phyloP scores from a whole-genome alignment of 345 rosid species.

The Cardamine occulta region DNA sequence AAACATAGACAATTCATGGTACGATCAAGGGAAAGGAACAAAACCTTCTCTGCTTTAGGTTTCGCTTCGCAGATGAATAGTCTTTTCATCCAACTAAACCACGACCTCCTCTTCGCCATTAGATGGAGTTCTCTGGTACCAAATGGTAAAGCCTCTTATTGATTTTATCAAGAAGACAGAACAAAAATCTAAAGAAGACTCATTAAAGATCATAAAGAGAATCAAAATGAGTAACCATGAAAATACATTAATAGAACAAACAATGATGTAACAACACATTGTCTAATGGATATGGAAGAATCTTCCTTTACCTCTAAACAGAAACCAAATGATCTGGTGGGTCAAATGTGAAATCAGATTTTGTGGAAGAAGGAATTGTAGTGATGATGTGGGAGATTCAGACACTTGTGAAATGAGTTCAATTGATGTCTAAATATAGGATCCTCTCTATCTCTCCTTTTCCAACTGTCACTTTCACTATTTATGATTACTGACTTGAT shows the following conservation, averaged over 20 bases:
- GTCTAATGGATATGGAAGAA: slow-evolving; percentile 11
- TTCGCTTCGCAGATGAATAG: slow-evolving; percentile 57
- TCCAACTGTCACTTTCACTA: slow-evolving; percentile 44
- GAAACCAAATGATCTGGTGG: slow-evolving; percentile 27
- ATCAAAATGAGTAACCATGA: slow-evolving; percentile 3
- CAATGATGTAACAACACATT: slow-evolving; percentile 19
- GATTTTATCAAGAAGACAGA: slow-evolving; percentile 19
- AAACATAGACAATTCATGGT: background rate
- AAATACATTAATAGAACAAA: slow-evolving; percentile 11
- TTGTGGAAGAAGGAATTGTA: slow-evolving; percentile 14
- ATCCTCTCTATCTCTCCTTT: slow-evolving; percentile 26
- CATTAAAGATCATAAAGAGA: slow-evolving; percentile 16
- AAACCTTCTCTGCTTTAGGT: slow-evolving; percentile 62
- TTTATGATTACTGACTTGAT: slow-evolving; percentile 44
- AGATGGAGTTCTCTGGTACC: slow-evolving; percentile 19
- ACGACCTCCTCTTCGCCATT: slow-evolving; percentile 67
- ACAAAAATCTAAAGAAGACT: background rate
- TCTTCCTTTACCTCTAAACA: slow-evolving; percentile 30
- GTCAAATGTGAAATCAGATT: slow-evolving; percentile 8
- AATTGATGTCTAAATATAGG: slow-evolving; percentile 43
- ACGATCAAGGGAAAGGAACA: background rate
- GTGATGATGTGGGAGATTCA: slow-evolving; percentile 36
- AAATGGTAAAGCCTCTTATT: slow-evolving; percentile 12
- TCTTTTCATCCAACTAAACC: slow-evolving; percentile 71
- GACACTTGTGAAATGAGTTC: slow-evolving; percentile 28